A percentile compares a stretch with the other conserved stretches of the same genome.
Conservation (phyloP, 2,329 filamentous ascomycete species). For the Nakataea oryzae region DNA sequence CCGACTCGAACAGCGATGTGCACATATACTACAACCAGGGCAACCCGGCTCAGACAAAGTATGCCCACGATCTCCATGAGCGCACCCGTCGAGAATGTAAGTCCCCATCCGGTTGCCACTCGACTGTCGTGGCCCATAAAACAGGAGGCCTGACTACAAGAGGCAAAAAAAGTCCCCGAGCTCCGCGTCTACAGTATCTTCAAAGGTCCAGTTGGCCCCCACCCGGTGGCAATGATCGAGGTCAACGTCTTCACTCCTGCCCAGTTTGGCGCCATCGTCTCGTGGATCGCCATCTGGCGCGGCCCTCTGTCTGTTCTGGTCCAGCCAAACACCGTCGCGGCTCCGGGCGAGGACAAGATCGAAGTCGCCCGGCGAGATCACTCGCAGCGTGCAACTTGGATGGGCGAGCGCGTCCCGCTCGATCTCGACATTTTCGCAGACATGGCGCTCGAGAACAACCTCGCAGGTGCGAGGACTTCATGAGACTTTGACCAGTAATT, state of each 20-base stretch:
- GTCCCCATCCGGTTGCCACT: slow-evolving; percentile 11
- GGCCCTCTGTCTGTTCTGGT: slow-evolving; percentile 70
- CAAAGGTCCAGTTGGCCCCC: slow-evolving; percentile 70
- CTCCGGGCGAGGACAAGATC: slow-evolving; percentile 12
- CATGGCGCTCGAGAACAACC: slow-evolving; percentile 8
- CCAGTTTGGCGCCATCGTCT: slow-evolving; percentile 81
- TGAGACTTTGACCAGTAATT: too few species aligned
- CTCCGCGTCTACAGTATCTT: slow-evolving; percentile 71
- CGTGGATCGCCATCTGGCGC: slow-evolving; percentile 74
- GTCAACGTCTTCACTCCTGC: slow-evolving; percentile 78
- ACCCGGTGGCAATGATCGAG: slow-evolving; percentile 83
- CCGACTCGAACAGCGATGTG: slow-evolving; percentile 45
- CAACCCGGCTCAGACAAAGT: slow-evolving; percentile 51
- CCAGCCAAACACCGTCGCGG: slow-evolving; percentile 67
- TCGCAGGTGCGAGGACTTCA: neutral
- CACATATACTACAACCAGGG: slow-evolving; percentile 74
- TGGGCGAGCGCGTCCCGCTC: slow-evolving; percentile 56
- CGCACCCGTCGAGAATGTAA: slow-evolving; percentile 71
- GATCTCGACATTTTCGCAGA: slow-evolving; percentile 40
- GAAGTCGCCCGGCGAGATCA: slow-evolving; percentile 42
- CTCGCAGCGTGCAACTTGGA: slow-evolving; percentile 60
- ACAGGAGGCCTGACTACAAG: neutral
- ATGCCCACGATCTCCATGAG: slow-evolving; percentile 64
- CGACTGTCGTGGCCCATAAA: neutral
- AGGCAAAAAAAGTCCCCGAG: slow-evolving; percentile 56